Evolutionary conservation across 2,329 filamentous ascomycete genomes (phyloP), one percentile per base, ranked within the genome.

Genomic region (Stromatinia cepivora): DNA sequence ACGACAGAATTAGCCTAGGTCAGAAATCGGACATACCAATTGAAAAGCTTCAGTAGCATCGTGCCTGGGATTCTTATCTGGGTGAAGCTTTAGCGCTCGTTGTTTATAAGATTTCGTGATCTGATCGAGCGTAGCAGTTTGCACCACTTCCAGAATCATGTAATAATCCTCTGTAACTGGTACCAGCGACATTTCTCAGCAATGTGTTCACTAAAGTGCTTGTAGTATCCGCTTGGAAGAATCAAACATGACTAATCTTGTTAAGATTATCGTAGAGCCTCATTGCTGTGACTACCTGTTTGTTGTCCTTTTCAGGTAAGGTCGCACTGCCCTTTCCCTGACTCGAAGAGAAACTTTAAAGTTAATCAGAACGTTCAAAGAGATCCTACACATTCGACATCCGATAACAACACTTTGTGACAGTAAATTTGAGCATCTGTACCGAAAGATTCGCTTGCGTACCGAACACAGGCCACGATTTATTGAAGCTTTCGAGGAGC

Each of bases 71-170:
- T 79, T 80, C 11, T 75, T 70, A 70, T 81, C 79, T 5, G 79
- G 79, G 72, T 81, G 79, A n/a, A 79, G 73, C 65, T 77, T 75
- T 10, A 78, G 69, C 45, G 80, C 80, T 59, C 80, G 73, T n/a
- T 74, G 71, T 70, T 66, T 77, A 67, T 80, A 81, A 4, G 79
- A 78, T 66, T 69, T 72, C 10, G 59, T 72, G 68, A 81, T 78
- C 54, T 71, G 50, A 58, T 78, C 72, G 15, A 45, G 25, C 10
- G 73, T 71, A 62, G 77, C 78, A 66, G 57, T 76, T 72, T 77
- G 75, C 36, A 67, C 70, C 28, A 80, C 74, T 70, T 75, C 76
- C 48, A 80, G 75, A 45, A 79, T 66, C 65, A 72, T 64, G 70
- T 80, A 80, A 71, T 77, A 80, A 66, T 80, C 78, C 45, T 79